These are phyloP conservation scores for Podospora sp. DNA, from an alignment of 495 filamentous ascomycete genomes.

Conservation along the genomic window DNA sequence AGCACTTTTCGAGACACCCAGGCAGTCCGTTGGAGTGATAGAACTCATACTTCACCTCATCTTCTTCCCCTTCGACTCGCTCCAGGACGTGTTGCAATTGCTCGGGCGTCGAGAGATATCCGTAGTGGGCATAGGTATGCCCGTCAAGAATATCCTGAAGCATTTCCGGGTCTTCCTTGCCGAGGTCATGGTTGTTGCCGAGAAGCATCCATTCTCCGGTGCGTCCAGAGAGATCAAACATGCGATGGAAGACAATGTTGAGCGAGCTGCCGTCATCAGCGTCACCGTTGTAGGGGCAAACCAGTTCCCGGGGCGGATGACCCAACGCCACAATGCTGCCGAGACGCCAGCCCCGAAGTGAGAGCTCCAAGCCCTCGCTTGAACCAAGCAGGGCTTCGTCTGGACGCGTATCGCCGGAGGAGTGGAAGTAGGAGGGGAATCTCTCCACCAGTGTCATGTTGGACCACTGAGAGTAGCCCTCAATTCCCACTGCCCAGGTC, in stretches of 20 bases:
- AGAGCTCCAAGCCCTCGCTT: not conserved
- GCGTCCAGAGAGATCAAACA: conserved; percentile 3
- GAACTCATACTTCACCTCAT: not conserved
- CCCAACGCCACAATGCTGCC: not conserved
- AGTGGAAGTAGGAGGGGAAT: not conserved
- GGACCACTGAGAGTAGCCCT: conserved; percentile 15
- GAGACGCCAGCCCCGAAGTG: not conserved
- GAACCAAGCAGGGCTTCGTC: conserved; percentile 1
- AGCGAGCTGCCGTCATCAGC: not conserved
- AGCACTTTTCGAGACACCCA: conserved; percentile 12
- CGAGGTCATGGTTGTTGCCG: not conserved
- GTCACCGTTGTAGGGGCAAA: not conserved
- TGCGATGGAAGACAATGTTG: not conserved
- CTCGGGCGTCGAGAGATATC: conserved; percentile 3
- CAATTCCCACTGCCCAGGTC: conserved; percentile 9
- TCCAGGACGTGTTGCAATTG: not conserved
- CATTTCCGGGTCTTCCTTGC: not conserved
- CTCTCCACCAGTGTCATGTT: not conserved
- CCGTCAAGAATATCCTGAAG: not conserved
- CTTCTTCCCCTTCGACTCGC: not conserved
- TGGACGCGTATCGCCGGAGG: not conserved
- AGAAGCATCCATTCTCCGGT: conserved; percentile 11
- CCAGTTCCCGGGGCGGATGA: not conserved
- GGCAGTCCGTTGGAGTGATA: not conserved
- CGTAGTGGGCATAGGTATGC: not conserved